phyloP scores from a whole-genome alignment of 2,329 filamentous ascomycete genomes.

The Fusarium pilosicola region DNA sequence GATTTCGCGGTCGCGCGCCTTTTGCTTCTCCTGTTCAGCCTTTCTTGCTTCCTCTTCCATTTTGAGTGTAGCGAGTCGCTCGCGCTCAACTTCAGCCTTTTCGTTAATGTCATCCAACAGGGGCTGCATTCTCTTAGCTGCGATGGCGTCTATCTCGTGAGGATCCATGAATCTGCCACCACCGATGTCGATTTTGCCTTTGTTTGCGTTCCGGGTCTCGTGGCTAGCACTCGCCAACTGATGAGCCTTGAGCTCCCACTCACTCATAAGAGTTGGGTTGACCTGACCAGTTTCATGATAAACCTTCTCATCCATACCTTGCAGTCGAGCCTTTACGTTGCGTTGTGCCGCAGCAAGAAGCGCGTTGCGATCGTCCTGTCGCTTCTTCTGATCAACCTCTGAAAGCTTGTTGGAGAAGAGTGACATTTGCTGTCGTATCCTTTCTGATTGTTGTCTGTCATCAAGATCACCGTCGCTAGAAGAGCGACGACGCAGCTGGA shows the following conservation, averaged over 20 bases:
- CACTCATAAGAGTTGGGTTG: constrained; percentile 72
- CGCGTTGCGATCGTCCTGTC: constrained; percentile 77
- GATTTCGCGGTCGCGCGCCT: constrained; percentile 62
- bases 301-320: constrained; percentile 83
- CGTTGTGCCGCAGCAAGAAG: constrained; percentile 83
- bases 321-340: constrained; percentile 83
- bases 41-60: constrained; percentile 68
- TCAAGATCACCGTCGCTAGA: constrained; percentile 73
- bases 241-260: constrained; percentile 83
- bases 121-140: constrained; percentile 79
- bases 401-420: constrained; percentile 75
- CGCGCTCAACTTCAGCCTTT: constrained; percentile 77
- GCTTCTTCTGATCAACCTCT: constrained; percentile 77
- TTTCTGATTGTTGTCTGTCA: constrained; percentile 75
- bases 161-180: constrained; percentile 83
- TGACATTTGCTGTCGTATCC: constrained; percentile 83
- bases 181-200: constrained; percentile 74
- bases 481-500: constrained; percentile 69
- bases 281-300: constrained; percentile 80
- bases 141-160: constrained; percentile 81
- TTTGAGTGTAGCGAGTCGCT: constrained; percentile 72
- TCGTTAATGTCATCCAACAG: constrained; percentile 86
- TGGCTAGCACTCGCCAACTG: constrained; percentile 74
- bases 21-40: constrained; percentile 60
- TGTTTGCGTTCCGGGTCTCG: constrained; percentile 65